Base-by-base conservation (phyloP, 2,329 filamentous ascomycete species). In the Diaporthe eres region DNA sequence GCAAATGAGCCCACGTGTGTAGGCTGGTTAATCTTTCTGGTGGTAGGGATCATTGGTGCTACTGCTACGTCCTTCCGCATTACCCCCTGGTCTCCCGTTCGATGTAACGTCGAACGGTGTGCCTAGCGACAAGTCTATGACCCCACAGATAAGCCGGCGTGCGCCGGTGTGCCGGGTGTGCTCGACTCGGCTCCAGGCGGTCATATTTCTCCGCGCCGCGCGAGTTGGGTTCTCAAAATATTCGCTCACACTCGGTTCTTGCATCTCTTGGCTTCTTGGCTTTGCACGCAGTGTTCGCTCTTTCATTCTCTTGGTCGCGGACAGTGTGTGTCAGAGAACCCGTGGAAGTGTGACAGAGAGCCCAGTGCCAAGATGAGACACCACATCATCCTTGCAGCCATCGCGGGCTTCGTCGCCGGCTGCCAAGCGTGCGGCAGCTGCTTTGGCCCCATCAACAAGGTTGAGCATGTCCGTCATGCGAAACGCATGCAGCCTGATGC, bases 401-500 rank as follows among this genome's bases (percentile, higher is more conserved):
- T 65, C 60, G 77, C 78, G 53, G 63, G 70, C 60, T 17, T 76
- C 55, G 17, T 37, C 79, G n/a, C 74, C 78, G 25, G 74, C 68
- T 73, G 78, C 78, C n/a, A 67, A 81, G 85, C 85, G 44, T 88
- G 86, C 77, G 83, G 83, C 67, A 81, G 80, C 65, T 88, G 86
- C 80, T 86, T 85, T 71, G 85, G 85, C 2, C 85, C 86, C 31
- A 78, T 80, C n/a, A 83, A 82, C 79, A 82, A 81, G 31, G 82
- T 87, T 72, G 82, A 86, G 75, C 85, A 88, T 77, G 86, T 88
- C 74, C 85, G 87, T 13, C 83, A 86, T 74, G 86, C 87, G 75
- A 87, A 87, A 80, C 85, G 87, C 57, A 88, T 88, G 81, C 87
- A 89, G 77, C 86, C 87, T 0, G 86, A 85, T 25, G 86, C 86